Conservation (phyloP, 805 yeast genomes). For the Wickerhamomyces queroliae region DNA sequence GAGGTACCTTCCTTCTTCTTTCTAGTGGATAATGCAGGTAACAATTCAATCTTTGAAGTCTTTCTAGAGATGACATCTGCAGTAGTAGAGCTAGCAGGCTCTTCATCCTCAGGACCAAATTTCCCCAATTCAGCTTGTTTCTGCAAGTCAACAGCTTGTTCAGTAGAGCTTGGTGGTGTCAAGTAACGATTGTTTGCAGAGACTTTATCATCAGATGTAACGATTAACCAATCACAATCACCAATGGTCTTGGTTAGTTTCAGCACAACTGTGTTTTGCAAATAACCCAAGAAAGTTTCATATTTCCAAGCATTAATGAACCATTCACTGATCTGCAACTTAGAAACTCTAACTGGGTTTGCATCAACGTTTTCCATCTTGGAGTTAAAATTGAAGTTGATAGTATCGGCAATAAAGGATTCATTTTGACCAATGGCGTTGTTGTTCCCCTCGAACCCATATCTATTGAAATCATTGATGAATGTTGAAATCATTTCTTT, state of each 20-base stretch:
- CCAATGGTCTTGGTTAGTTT: conserved; percentile 31
- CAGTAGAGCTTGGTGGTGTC: conserved; percentile 20
- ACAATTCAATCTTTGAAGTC: conserved; percentile 2
- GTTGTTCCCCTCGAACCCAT: conserved; percentile 19
- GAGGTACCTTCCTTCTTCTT: neutral
- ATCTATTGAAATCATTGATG: conserved; percentile 21
- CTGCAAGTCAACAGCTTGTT: conserved; percentile 11
- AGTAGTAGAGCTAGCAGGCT: conserved; percentile 1
- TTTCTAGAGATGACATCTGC: neutral
- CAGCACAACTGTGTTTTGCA: conserved; percentile 29
- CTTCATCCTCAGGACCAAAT: conserved; percentile 5
- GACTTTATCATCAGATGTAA: conserved; percentile 27
- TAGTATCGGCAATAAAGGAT: conserved; percentile 22
- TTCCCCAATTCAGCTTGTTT: conserved; percentile 14
- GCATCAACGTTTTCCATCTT: conserved; percentile 17
- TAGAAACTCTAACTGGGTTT: conserved; percentile 28
- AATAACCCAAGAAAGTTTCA: conserved; percentile 29
- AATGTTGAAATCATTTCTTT: conserved; percentile 20
- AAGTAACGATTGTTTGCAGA: conserved; percentile 21
- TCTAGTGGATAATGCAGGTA: conserved; percentile 5
- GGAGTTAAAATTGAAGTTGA: conserved; percentile 24
- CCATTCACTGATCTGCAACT: conserved; percentile 32
- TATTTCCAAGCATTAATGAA: conserved; percentile 34
- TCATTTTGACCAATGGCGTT: conserved; percentile 14
- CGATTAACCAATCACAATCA: conserved; percentile 33